Conservation (phyloP, 805 yeast genomes). For the Yamadazyma sp. region DNA sequence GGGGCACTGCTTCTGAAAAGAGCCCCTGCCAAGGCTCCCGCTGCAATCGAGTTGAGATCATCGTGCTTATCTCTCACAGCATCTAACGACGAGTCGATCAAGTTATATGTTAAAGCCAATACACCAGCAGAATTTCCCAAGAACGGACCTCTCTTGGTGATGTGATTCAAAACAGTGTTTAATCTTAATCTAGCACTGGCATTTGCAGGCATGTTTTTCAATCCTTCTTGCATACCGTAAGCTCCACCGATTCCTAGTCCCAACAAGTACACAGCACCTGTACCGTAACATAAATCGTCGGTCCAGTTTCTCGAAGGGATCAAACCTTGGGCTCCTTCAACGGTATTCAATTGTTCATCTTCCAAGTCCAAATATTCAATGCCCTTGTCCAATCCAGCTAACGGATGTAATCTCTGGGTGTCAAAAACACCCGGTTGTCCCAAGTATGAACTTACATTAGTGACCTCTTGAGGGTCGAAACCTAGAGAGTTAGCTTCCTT, state of each 20-base stretch:
- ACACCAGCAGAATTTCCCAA: conserved; percentile 96
- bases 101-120: conserved; percentile 83
- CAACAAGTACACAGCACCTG: conserved; percentile 87
- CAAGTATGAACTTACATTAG: conserved; percentile 63
- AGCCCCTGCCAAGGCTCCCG: conserved; percentile 94
- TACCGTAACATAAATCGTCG: conserved; percentile 96
- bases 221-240: conserved; percentile 85
- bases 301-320: conserved; percentile 97
- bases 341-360: conserved; percentile 65
- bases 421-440: conserved; percentile 64
- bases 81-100: conserved; percentile 78
- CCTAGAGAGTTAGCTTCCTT: conserved; percentile 42
- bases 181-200: conserved; percentile 79
- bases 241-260: conserved; percentile 90
- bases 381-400: conserved; percentile 88
- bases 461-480: conserved; percentile 63
- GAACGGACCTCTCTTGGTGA: conserved; percentile 95
- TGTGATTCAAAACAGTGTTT: conserved; percentile 86
- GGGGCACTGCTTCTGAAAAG: conserved; percentile 86
- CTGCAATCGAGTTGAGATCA: conserved; percentile 73
- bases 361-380: conserved; percentile 89
- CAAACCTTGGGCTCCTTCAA: conserved; percentile 87
- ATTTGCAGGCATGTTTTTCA: conserved; percentile 69
- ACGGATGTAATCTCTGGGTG: conserved; percentile 70
- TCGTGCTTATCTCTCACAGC: conserved; percentile 86